Conservation (phyloP, 2,329 filamentous ascomycete species). For the Penicillium vulpinum region DNA sequence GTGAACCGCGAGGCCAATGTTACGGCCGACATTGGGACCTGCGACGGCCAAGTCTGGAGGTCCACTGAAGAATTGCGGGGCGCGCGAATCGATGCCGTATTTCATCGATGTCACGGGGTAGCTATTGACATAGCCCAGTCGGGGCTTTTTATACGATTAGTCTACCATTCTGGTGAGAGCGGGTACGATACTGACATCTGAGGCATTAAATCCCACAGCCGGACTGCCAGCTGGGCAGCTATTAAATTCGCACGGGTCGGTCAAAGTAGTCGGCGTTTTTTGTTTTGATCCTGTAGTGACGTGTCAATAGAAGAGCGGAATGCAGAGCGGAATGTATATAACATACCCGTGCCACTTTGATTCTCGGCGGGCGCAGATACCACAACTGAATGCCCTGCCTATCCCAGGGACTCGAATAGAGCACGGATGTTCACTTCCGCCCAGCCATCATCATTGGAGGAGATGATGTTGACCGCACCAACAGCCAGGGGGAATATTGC, state of each 20-base stretch:
- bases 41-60: slow-evolving; percentile 64
- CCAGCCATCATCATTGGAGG: slow-evolving; percentile 74
- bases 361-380: slow-evolving; percentile 68
- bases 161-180: not conserved
- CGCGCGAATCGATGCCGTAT: slow-evolving; percentile 61
- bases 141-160: slow-evolving; percentile 33
- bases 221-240: slow-evolving; percentile 61
- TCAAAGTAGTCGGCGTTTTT: slow-evolving; percentile 50
- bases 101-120: slow-evolving; percentile 66
- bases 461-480: slow-evolving; percentile 56
- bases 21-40: slow-evolving; percentile 62
- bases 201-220: slow-evolving; percentile 58
- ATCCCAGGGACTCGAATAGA: slow-evolving; percentile 57
- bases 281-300: slow-evolving; percentile 54
- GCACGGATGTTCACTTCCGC: slow-evolving; percentile 66
- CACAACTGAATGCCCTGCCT: slow-evolving; percentile 60
- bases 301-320: slow-evolving; percentile 4
- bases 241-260: slow-evolving; percentile 58
- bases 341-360: slow-evolving; percentile 60
- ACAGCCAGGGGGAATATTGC: slow-evolving; percentile 17
- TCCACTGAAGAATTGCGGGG: slow-evolving; percentile 55
- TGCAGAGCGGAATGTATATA: not conserved
- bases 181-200: slow-evolving; percentile 32
- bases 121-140: slow-evolving; percentile 71
- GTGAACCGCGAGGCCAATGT: slow-evolving; percentile 57